A percentile compares a stretch with the other conserved stretches of the same genome.
Evolutionary conservation across 169 alveolate species (phyloP).

Genomic region (Plasmodium sp.): DNA sequence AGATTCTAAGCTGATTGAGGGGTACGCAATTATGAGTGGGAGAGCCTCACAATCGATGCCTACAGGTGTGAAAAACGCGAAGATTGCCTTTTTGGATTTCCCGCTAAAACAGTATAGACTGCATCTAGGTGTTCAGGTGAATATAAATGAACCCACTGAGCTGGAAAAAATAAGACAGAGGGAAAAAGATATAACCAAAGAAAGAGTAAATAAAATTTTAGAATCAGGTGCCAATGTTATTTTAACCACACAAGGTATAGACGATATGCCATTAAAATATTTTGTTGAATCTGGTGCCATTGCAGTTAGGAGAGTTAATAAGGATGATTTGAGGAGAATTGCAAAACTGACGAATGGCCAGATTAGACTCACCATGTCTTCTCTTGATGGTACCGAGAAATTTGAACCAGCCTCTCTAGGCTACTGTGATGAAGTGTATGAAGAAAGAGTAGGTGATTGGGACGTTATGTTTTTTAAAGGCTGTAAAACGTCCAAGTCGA

Average conservation of each 20-base stretch:
- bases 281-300: constrained; percentile 98
- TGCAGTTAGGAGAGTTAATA: constrained; percentile 98
- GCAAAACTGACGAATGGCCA: constrained; percentile 95
- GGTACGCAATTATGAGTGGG: constrained; percentile 94
- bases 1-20: constrained; percentile 93
- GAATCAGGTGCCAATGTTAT: constrained; percentile 99
- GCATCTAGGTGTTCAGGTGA: constrained; percentile 96
- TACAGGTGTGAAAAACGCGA: constrained; percentile 93
- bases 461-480: constrained; percentile 97
- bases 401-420: constrained; percentile 94
- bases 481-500: constrained; percentile 88
- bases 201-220: constrained; percentile 94
- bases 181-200: constrained; percentile 98
- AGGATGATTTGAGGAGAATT: constrained; percentile 95
- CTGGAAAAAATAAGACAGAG: constrained; percentile 91
- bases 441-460: constrained; percentile 98
- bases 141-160: constrained; percentile 96
- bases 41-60: constrained; percentile 98
- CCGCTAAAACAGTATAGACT: constrained; percentile 96
- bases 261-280: constrained; percentile 98
- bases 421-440: constrained; percentile 92
- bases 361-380: constrained; percentile 92
- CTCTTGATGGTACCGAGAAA: constrained; percentile 96
- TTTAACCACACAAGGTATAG: constrained; percentile 98
- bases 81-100: constrained; percentile 98